phyloP scores from a whole-genome alignment of 2,329 filamentous ascomycete species.

The Fonsecaea multimorphosa region DNA sequence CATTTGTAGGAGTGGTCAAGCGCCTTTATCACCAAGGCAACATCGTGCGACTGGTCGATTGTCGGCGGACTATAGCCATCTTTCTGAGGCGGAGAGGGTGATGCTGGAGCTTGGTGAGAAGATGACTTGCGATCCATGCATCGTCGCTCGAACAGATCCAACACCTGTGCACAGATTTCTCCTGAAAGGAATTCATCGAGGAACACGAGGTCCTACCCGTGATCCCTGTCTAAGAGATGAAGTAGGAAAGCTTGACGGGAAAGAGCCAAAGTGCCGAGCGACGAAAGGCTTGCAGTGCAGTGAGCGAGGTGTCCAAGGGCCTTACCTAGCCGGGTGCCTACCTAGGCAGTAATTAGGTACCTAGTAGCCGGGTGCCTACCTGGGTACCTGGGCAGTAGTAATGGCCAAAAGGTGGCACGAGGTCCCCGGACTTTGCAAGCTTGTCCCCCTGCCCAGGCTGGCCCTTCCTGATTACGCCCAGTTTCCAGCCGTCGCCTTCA shows the following conservation, averaged over 20 bases:
- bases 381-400: no score
- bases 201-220: neutral
- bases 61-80: slow-evolving; percentile 6
- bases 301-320: no score
- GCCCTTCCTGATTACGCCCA: neutral
- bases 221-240: neutral
- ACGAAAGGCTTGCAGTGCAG: no score
- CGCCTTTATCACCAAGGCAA: slow-evolving; percentile 18
- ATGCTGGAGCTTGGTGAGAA: neutral
- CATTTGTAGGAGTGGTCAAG: slow-evolving; percentile 14
- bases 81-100: neutral
- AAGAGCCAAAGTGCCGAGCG: neutral
- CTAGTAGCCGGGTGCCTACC: no score
- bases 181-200: neutral
- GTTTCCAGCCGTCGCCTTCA: neutral
- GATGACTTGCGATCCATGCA: slow-evolving; percentile 26
- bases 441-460: no score
- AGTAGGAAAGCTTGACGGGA: neutral
- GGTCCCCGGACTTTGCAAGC: neutral
- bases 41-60: slow-evolving; percentile 22
- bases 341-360: no score
- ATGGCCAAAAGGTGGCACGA: neutral
- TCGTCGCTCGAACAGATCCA: slow-evolving; percentile 8
- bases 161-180: neutral
- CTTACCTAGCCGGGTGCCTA: no score